phyloP scores from a whole-genome alignment of 1,139 yeast species.

The Geotrichum reessii region DNA sequence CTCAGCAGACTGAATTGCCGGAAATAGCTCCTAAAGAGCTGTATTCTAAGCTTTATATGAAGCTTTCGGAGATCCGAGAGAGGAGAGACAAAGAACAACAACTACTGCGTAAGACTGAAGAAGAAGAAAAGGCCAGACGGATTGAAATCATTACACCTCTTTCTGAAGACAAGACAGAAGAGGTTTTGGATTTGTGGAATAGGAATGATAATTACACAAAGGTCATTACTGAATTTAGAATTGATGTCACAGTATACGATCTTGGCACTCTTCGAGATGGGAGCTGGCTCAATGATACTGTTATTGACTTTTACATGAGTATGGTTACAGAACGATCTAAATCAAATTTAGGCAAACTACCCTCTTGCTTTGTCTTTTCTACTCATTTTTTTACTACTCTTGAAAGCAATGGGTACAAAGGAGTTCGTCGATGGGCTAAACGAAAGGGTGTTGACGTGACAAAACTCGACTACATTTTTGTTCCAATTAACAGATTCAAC shows the following conservation, averaged over 20 bases:
- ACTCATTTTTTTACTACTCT: slow-evolving; percentile 81
- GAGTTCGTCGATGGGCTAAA: slow-evolving; percentile 87
- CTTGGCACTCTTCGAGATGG: slow-evolving; percentile 63
- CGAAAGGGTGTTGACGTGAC: slow-evolving; percentile 68
- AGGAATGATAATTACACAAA: slow-evolving; percentile 35
- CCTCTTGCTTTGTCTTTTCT: slow-evolving; percentile 63
- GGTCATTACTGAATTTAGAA: slow-evolving; percentile 41
- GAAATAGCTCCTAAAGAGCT: slow-evolving; percentile 15
- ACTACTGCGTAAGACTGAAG: slow-evolving; percentile 10
- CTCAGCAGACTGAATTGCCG: slow-evolving; percentile 14
- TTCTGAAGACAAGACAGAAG: slow-evolving; percentile 8
- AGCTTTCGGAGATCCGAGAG: slow-evolving; percentile 12
- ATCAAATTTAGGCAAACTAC: slow-evolving; percentile 27
- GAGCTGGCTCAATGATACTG: slow-evolving; percentile 84
- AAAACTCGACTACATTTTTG: slow-evolving; percentile 57
- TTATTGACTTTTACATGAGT: slow-evolving; percentile 76
- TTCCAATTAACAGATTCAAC: slow-evolving; percentile 76
- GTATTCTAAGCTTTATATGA: slow-evolving; percentile 14
- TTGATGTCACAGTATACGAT: slow-evolving; percentile 65
- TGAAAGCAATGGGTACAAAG: slow-evolving; percentile 59
- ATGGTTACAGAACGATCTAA: slow-evolving; percentile 47
- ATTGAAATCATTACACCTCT: not conserved
- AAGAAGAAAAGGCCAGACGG: slow-evolving; percentile 7
- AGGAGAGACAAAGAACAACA: slow-evolving; percentile 9
- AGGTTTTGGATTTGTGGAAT: slow-evolving; percentile 41